Conservation (phyloP, 441 rosid species). For the Adansonia madagascariensis region DNA sequence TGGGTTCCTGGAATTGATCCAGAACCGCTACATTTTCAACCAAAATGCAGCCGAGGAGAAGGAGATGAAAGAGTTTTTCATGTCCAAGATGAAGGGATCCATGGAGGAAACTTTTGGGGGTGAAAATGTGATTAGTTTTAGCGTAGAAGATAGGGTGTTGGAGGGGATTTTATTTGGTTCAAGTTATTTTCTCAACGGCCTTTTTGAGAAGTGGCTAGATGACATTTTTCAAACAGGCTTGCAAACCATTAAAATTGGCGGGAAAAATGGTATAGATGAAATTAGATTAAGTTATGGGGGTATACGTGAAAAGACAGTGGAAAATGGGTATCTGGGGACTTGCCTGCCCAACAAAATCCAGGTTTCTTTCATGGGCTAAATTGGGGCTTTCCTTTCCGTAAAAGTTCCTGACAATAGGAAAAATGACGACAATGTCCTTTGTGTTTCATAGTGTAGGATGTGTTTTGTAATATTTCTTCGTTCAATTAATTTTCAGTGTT, state of each 20-base stretch:
- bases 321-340: constrained; percentile 70
- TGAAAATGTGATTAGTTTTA: constrained; percentile 39
- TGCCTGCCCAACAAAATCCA: constrained; percentile 78
- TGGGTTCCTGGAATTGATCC: constrained; percentile 53
- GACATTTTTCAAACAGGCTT: constrained; percentile 64
- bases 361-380: constrained; percentile 54
- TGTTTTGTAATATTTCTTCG: constrained; percentile 24
- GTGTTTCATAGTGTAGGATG: constrained; percentile 36
- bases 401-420: constrained; percentile 48
- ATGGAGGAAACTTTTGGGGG: constrained; percentile 47
- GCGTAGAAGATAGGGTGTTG: constrained; percentile 48
- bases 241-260: constrained; percentile 54
- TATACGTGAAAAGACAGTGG: constrained; percentile 44
- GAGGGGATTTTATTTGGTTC: constrained; percentile 46
- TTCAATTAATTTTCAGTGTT: constrained; percentile 4
- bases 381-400: constrained; percentile 37
- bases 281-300: constrained; percentile 69
- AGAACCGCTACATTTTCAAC: constrained; percentile 46
- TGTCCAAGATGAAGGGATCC: constrained; percentile 40
- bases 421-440: constrained; percentile 29
- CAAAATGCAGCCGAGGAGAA: constrained; percentile 34
- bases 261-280: constrained; percentile 59
- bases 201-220: constrained; percentile 76
- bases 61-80: constrained; percentile 40
- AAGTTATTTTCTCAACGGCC: constrained; percentile 45